Base-by-base conservation (phyloP, 352 stramenopile genomes). In the Bremia lactucae region DNA sequence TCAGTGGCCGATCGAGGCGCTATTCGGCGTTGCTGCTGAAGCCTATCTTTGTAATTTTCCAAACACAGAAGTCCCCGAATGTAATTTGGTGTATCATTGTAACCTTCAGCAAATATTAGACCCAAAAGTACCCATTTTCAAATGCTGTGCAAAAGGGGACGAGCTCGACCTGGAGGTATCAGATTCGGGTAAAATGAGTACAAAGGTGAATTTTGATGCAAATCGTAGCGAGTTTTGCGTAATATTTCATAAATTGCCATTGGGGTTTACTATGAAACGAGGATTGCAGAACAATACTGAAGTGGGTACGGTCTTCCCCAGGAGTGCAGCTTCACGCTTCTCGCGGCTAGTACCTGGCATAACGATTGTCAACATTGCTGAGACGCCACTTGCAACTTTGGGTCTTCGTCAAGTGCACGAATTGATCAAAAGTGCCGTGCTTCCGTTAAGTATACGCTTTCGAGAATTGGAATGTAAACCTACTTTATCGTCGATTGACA, bases 211-310 rank as follows among this genome's bases (percentile, higher is more conserved):
- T n/a, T n/a, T n/a, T 23, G 58, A 59, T 13, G 46, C 38, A 25
- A 47, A 51, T 19, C 57, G 18, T 31, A 82, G 47, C 41, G 75
- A 85, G 42, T 91, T 94, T 42, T 60, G 62, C 16, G 61, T 94
- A 39, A 45, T 87, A 25, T 94, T 94, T 48, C 78, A 94, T 57
- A 80, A 75, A 22, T 68, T 91, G 10, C 81, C 81, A 29, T 63
- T 94, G 14, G 81, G 81, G 6, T 91, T 94, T 43, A 90, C 78
- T 4, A 73, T 94, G 59, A 87, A 87, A 49, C 72, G 85, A 33
- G 71, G 77, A 11, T 66, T 72, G 49, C 72, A 87, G 50, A 47
- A 48, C 13, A 65, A 51, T 20, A 88, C 71, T 1, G 77, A 88
- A 26, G 78, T 94, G 4, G 78, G 76, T 13, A 88, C 76, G n/a